Base-by-base conservation (phyloP, 164 flowering plant species). In the Aristolochia contorta region DNA sequence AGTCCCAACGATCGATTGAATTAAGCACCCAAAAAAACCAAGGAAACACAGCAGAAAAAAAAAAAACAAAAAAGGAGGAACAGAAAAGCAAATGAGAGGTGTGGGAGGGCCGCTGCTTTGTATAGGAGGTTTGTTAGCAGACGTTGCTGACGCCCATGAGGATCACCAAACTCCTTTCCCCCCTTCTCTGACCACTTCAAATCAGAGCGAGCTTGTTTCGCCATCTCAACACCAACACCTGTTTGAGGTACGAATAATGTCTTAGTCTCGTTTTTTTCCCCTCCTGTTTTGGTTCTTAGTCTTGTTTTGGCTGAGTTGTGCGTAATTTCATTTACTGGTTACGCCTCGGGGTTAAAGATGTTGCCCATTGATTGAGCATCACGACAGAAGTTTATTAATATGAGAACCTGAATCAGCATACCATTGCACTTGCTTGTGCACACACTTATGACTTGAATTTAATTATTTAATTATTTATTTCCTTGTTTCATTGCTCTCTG, bases 71-170 rank as follows among this genome's bases (percentile, higher is more conserved):
- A n/a, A n/a, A n/a, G n/a, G 43, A 37, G 43, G 7, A 8, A 37
- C 1, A 27, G 30, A 27, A 5, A 27, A 5, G 5, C 3, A 27
- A 37, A 37, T 37, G 43, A 37, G 43, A 50, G 97, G 93, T 54
- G 75, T 82, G 13, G 97, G 97, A 63, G 97, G 97, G 9, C 97
- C 97, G 23, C 68, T 91, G 59, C 77, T 91, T 57, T 77, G 84
- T 75, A 83, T 91, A 4, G 89, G 96, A 16, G 96, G 86, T 81
- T 79, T 86, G 56, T 74, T 88, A 1, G 77, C 80, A 67, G 96
- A 91, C 60, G 79, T 91, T 37, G 75, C 63, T 10, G 69, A 72
- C 3, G 70, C 45, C 23, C 62, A n/a, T 23, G 66, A 21, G 5
- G 70, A 62, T 15, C 62, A 67, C 47, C 56, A 45, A 2, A 61